phyloP scores from a whole-genome alignment of 164 flowering plant genomes.

The Tetrastigma voinierianum region DNA sequence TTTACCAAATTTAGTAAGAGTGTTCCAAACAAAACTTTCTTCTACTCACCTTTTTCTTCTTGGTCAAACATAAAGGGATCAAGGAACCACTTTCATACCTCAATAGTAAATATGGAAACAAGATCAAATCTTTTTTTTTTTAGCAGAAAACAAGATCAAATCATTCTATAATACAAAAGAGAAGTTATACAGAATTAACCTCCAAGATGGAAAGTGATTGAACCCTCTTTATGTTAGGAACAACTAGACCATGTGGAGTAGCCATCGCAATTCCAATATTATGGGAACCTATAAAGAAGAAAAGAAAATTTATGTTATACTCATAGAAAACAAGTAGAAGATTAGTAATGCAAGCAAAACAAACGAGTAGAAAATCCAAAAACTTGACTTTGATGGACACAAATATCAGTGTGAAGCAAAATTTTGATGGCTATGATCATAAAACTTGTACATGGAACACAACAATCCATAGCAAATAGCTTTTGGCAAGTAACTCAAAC shows the following conservation, averaged over 20 bases:
- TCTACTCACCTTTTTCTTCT: not conserved
- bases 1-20: not conserved
- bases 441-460: not conserved
- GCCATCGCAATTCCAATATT: constrained; percentile 98
- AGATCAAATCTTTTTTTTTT: not conserved
- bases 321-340: not conserved
- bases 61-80: constrained; percentile 1
- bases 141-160: not conserved
- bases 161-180: not conserved
- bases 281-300: constrained; percentile 58
- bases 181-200: constrained; percentile 41
- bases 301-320: not conserved
- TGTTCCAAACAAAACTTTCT: not conserved
- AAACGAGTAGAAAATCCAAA: not conserved
- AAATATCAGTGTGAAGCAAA: not conserved
- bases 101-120: not conserved
- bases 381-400: not conserved
- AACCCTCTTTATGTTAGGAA: constrained; percentile 92
- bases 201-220: constrained; percentile 81
- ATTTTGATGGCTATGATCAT: not conserved
- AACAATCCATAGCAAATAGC: not conserved
- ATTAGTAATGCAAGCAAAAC: not conserved
- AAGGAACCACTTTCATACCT: not conserved
- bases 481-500: not conserved
- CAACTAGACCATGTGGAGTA: constrained; percentile 86